Evolutionary conservation across 2,329 filamentous ascomycete genomes (phyloP).

Genomic region (Aschersonia sp.): DNA sequence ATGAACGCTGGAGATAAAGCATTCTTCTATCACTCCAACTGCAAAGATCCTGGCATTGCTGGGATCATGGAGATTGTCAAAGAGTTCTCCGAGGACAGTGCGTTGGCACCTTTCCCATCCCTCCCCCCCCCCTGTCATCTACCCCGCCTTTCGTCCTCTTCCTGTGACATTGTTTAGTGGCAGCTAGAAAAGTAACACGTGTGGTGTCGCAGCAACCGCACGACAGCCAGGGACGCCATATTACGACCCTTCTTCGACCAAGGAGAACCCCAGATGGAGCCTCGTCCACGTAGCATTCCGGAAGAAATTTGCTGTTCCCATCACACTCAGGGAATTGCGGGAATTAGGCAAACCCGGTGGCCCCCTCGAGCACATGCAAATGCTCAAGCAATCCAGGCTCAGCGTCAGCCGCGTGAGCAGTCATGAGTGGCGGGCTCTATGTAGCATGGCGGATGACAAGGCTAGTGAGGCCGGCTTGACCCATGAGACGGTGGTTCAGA

Average conservation of each 20-base stretch:
- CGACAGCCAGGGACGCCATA: slow-evolving; percentile 41
- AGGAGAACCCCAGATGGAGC: slow-evolving; percentile 51
- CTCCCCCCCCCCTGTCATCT: no score
- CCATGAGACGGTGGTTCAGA: slow-evolving; percentile 13
- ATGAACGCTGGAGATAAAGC: slow-evolving; percentile 89
- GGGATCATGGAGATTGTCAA: slow-evolving; percentile 80
- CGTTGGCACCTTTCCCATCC: slow-evolving; percentile 10
- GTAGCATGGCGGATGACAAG: slow-evolving; percentile 32
- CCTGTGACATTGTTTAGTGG: neutral
- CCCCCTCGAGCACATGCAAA: slow-evolving; percentile 60
- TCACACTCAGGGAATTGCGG: slow-evolving; percentile 60
- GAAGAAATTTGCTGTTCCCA: slow-evolving; percentile 59
- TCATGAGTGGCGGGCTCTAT: slow-evolving; percentile 51
- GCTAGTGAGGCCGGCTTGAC: slow-evolving; percentile 21
- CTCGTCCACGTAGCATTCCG: slow-evolving; percentile 81
- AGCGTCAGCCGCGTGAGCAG: slow-evolving; percentile 60
- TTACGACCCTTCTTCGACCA: slow-evolving; percentile 62
- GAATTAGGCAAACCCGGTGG: slow-evolving; percentile 39
- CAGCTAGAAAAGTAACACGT: neutral
- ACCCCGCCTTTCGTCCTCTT: no score
- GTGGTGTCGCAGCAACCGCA: slow-evolving; percentile 13
- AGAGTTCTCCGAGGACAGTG: slow-evolving; percentile 69
- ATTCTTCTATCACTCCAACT: slow-evolving; percentile 96
- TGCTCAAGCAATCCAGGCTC: slow-evolving; percentile 66
- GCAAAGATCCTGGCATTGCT: slow-evolving; percentile 75